Conservation (phyloP, 2,329 filamentous ascomycete species). For the Chaetomiaceae sp. region DNA sequence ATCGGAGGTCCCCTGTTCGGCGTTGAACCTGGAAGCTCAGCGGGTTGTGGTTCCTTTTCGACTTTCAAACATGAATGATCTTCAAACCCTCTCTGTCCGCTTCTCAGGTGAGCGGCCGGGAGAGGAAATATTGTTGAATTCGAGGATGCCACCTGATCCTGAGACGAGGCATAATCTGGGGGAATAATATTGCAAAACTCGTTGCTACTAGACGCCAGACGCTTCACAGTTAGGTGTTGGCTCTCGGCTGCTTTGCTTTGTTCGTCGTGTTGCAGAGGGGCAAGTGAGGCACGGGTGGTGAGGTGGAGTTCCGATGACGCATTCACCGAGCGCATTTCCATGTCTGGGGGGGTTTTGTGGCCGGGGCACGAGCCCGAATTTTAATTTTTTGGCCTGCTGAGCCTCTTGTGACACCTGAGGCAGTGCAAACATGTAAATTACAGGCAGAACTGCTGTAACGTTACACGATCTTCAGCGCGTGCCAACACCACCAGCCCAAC, state of each 20-base stretch:
- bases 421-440: background rate
- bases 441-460: no score
- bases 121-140: slow-evolving; percentile 6
- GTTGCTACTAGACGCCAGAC: background rate
- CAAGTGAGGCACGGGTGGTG: no score
- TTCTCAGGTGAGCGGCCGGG: slow-evolving; percentile 7
- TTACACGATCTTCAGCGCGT: background rate
- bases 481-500: background rate
- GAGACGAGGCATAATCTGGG: slow-evolving; percentile 19
- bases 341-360: slow-evolving; percentile 15
- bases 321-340: no score
- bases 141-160: slow-evolving; percentile 13
- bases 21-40: background rate
- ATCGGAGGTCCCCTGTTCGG: background rate
- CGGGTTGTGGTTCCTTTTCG: background rate
- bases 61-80: background rate
- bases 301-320: no score
- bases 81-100: no score
- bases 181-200: background rate
- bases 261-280: no score
- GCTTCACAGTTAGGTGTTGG: no score
- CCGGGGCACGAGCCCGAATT: slow-evolving; percentile 13
- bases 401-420: background rate
- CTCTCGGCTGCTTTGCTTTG: no score
- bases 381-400: slow-evolving; percentile 16